Evolutionary conservation across 1,139 yeast genomes (phyloP).

Genomic region (Debaryomyces fabryi): DNA sequence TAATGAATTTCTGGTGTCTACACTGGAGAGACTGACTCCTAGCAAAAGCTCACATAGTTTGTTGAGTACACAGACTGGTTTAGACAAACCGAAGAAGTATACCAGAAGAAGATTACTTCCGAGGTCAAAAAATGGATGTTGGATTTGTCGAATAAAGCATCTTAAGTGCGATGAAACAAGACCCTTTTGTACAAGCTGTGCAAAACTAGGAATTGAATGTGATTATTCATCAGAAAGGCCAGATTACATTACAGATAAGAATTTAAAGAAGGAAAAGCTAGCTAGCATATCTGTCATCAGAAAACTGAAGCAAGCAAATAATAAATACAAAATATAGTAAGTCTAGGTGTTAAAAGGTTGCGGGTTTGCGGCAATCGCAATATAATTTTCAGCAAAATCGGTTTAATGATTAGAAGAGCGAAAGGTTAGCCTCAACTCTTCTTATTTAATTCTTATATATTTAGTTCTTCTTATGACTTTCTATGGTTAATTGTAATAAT

Average conservation of each 20-base stretch:
- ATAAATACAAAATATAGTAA: not conserved
- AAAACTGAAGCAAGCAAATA: slow-evolving; percentile 26
- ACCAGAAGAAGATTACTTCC: slow-evolving; percentile 48
- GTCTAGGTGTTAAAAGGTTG: not conserved
- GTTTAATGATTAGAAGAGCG: not conserved
- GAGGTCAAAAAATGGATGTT: slow-evolving; percentile 50
- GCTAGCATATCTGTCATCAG: slow-evolving; percentile 35
- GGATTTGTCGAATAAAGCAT: slow-evolving; percentile 55
- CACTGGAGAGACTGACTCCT: slow-evolving; percentile 17
- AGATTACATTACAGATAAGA: slow-evolving; percentile 42
- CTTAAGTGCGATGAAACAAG: slow-evolving; percentile 48
- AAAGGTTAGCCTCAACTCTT: not conserved
- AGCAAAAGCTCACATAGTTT: slow-evolving; percentile 4
- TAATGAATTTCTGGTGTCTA: slow-evolving; percentile 17
- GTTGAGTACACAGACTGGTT: slow-evolving; percentile 6
- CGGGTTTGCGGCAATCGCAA: not conserved
- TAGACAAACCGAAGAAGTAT: slow-evolving; percentile 34
- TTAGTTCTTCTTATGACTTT: not conserved
- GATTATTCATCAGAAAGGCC: slow-evolving; percentile 49
- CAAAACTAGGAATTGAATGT: slow-evolving; percentile 46
- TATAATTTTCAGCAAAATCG: not conserved
- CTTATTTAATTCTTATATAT: not conserved
- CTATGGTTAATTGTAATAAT: not conserved
- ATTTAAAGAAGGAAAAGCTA: slow-evolving; percentile 39
- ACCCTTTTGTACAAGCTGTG: slow-evolving; percentile 44